Percentiles rank a stretch among this genome's conserved stretches.
phyloP scores from a whole-genome alignment of 345 rosid species.

The Viola odorata region DNA sequence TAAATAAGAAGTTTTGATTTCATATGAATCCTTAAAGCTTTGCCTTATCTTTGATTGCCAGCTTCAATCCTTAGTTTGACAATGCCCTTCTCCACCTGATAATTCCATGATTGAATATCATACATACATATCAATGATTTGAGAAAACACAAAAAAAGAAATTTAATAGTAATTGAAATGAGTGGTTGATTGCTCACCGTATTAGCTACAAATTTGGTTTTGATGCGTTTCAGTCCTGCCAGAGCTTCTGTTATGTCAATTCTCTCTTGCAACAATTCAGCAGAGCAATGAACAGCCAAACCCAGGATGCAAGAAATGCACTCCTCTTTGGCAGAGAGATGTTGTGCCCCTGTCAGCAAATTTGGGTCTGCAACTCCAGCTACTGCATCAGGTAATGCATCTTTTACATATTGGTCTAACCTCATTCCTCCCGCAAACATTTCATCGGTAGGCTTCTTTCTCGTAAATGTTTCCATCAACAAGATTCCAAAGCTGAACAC shows the following conservation, averaged over 20 bases:
- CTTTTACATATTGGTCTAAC: constrained; percentile 11
- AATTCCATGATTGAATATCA: no score
- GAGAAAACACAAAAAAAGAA: no score
- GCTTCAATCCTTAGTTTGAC: no score
- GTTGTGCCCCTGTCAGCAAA: constrained; percentile 9
- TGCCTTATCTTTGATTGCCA: no score
- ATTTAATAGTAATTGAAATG: no score
- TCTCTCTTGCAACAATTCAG: constrained; percentile 1
- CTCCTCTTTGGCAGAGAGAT: not conserved
- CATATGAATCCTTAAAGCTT: no score
- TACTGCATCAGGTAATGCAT: not conserved
- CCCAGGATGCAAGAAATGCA: constrained; percentile 3
- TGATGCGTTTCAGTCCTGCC: not conserved
- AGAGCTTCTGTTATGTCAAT: not conserved
- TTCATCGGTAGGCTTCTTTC: constrained; percentile 12
- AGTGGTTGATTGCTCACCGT: not conserved
- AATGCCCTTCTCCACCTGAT: no score
- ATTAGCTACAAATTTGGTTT: not conserved
- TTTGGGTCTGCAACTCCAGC: constrained; percentile 1
- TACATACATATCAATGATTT: no score
- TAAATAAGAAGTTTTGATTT: no score
- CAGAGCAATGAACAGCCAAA: constrained; percentile 9
- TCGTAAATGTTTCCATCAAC: constrained; percentile 18
- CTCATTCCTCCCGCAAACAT: constrained; percentile 11
- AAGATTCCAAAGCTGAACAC: constrained; percentile 14